Evolutionary conservation across 768 basidiomycete species (phyloP), one percentile per base, ranked within the genome.

Genomic region (Xerocomellus amylosporus): DNA sequence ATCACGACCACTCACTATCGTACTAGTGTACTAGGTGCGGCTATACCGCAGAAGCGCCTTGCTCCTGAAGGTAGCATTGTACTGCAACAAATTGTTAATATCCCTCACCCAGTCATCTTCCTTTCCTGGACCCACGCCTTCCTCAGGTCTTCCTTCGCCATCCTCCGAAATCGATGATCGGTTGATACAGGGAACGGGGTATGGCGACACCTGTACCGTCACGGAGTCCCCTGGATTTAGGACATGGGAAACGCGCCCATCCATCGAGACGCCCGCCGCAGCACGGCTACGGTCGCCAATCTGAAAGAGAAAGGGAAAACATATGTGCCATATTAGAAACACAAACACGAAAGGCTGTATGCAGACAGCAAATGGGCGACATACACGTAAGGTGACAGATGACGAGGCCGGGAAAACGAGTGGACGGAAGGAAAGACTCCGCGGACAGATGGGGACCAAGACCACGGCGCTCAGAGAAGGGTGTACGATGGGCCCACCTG

Each of bases 101-200:
- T 97, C 94, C 51, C 90, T 79, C n/a, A 95, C 93, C 94, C 94
- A 97, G 63, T 93, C 93, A 65, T 93, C 90, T 62, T 91, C 90
- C 64, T 88, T 90, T 12, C 90, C 87, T 26, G 85, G 88, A 9
- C 81, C 81, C 24, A 83, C 88, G 26, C 88, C 88, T 70, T 88
- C 86, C 46, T 74, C 77, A 41, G 77, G 71, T 38, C 74, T 72
- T 39, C 70, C 69, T 28, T 75, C 70, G 20, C 65, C 73, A 3
- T 72, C 70, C 46, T 85, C 82, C 4, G 82, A 78, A 54, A 89
- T 88, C 2, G 88, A 90, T 20, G 89, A 90, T 20, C 90, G 79
- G 59, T 90, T 93, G 66, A 97, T 90, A 70, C 94, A 98, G 0
- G 95, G 95, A 9, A 98, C 92, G 12, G 94, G 93, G 67, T 83